Evolutionary conservation across 495 filamentous ascomycete genomes (phyloP), one percentile per base, ranked within the genome.

Genomic region (Corynascus novoguineensis): DNA sequence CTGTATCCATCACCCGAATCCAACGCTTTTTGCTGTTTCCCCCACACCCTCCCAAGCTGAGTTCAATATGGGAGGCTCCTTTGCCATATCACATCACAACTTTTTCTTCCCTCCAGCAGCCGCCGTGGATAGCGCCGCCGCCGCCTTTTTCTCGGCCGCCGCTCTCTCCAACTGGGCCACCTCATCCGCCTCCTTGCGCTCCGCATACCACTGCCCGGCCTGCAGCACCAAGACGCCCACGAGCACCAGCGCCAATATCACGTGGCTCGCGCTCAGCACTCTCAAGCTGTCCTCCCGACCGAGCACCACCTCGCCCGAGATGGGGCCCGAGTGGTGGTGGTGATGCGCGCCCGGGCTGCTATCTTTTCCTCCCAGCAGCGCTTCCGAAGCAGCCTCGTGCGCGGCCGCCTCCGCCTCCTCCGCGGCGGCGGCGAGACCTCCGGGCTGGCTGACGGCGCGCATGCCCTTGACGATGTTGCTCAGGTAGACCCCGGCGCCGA

Each of bases 201-300:
- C 90, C 25, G 95, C 93, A 76, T 98, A 98, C 93, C 93, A 98
- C 79, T 97, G 92, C 12, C 95, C 93, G 8, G 90, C 92, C 83
- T 98, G 95, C 65, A 98, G 75, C 29, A 95, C 88, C 58, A 98
- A 64, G 27, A 98, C 88, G 4, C 93, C 93, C 0, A 96, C 84
- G 50, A 97, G 71, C 25, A 98, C 89, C 37, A 98, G 75, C 48
- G 92, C 93, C 38, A 97, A 65, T 60, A 98, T 98, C 3, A 92
- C 96, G 68, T 97, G 95, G 71, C 88, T 96, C 27, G 93, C 93
- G n/a, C 90, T 85, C 58, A 97, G 73, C 27, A 98, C 93, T 76
- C 86, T 87, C 58, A 98, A 70, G 45, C 82, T 89, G 68, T 98
- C 93, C 73, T 96, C 89, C 10, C 91, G 71, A 0, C 84, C 84